Evolutionary conservation across 2,329 filamentous ascomycete species (phyloP).

Genomic region (Colletotrichum scovillei): DNA sequence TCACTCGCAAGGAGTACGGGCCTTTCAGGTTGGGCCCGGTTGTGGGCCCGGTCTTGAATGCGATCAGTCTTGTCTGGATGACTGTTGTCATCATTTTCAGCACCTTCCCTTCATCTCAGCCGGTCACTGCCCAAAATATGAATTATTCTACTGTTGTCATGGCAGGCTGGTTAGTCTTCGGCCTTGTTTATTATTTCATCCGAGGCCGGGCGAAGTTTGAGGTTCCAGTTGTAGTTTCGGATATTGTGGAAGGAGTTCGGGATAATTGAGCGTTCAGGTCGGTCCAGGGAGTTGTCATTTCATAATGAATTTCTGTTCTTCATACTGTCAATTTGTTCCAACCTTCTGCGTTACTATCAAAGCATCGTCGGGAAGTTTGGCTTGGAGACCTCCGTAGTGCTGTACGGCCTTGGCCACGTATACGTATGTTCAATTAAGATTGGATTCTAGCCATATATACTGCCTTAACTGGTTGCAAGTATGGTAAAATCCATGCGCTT

Average conservation of each 20-base stretch:
- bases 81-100: conserved; percentile 56
- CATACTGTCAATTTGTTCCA: not conserved
- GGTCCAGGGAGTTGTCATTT: no score
- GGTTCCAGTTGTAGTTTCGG: conserved; percentile 36
- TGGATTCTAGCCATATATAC: no score
- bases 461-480: no score
- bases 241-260: conserved; percentile 16
- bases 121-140: conserved; percentile 55
- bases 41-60: conserved; percentile 50
- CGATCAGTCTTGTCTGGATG: conserved; percentile 56
- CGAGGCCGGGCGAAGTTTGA: conserved; percentile 41
- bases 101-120: conserved; percentile 53
- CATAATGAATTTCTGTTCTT: not conserved
- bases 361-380: no score
- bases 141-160: conserved; percentile 59
- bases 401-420: no score
- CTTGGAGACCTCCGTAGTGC: no score
- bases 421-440: no score
- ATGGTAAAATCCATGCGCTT: no score
- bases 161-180: conserved; percentile 50
- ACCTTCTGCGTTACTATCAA: no score
- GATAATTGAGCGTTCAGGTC: not conserved
- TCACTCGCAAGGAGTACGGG: conserved; percentile 35
- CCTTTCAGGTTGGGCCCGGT: conserved; percentile 44
- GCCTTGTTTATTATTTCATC: conserved; percentile 45